Evolutionary conservation across 257 asterid species (phyloP), one percentile per base, ranked within the genome.

Genomic region (Penstemon eatonii): DNA sequence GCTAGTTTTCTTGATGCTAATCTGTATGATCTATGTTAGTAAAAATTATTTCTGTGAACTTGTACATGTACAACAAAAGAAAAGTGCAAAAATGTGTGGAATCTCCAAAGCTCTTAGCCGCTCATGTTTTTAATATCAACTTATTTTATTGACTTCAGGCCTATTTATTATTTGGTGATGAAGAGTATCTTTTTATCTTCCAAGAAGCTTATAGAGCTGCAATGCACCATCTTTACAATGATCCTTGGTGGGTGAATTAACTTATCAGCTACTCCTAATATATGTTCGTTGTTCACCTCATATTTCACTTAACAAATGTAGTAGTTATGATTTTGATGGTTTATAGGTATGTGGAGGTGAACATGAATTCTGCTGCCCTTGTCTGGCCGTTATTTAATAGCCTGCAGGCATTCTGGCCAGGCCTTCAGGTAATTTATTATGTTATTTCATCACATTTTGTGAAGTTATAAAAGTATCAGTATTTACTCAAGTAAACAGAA

Each of bases 381-480:
- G 99, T 93, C 61, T 93, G 99, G 99, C 99, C 97, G 15, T 79
- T 93, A 70, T 93, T 93, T 64, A 93, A 93, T 78, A 93, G 99
- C 76, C 82, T 93, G 71, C 99, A 93, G 82, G 99, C 99, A 4
- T 93, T 93, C 79, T 93, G 99, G 99, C 99, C 97, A 11, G 99
- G 99, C 68, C 97, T 93, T 74, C 99, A 93, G 99, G 99, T 93
- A 73, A 67, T 33, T 63, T 66, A 54, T 5, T 66, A 42, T 52
- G 47, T 60, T 42, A 40, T 13, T 55, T 73, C 43, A 57, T 69
- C 61, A 9, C 18, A 47, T 68, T 7, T 25, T 45, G 41, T 57
- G 3, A n/a, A 67, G 45, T 11, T 56, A 25, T 49, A 57, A 25
- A 59, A 52, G 6, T 12, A 6, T 65, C 64, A 52, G 9, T 52